Base-by-base conservation (phyloP, 1,284 basidiomycete genomes). In the Marasmius sp. region DNA sequence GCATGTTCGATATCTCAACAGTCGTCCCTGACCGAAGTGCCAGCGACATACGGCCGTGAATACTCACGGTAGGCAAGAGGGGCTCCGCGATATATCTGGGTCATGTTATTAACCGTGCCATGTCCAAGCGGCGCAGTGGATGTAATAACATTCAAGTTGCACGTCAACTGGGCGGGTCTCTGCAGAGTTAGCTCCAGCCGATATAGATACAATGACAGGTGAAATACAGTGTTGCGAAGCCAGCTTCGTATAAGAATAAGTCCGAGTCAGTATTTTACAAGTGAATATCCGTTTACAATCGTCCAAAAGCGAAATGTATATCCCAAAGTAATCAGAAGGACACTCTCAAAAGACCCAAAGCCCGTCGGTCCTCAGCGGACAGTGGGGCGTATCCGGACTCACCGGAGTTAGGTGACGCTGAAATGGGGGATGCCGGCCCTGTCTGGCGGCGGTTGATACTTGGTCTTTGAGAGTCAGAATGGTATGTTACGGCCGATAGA, bases 351-450 rank as follows among this genome's bases (percentile, higher is more conserved):
- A 82, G 81, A 65, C 79, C 79, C 57, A 88, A 68, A 14, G 81
- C 82, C 57, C 85, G 80, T 57, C 79, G 80, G 70, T 88, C 86
- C 68, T 88, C 86, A 41, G 81, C 74, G 14, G 85, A 85, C 33
- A 86, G 72, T 18, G 84, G 85, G 0, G 75, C 67, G 66, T 86
- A 86, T 12, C 41, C 41, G 12, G 41, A 22, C 52, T 43, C 27
- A 27, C 36, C 56, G 45, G 50, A 9, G 11, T 12, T 12, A 47
- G 16, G n/a, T 47, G 45, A 47, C 45, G 16, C 16, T 47, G 45
- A n/a, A 20, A 66, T 59, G 66, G 59, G 50, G 64, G 64, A 59
- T 68, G 70, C 18, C 7, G 52, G 20, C 54, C 69, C 69, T 58
- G 72, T 71, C 62, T 70, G 69, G 33, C 66, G 66, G n/a, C 70